Evolutionary conservation across 257 asterid genomes (phyloP).

Genomic region (Nicotiana tabacum): DNA sequence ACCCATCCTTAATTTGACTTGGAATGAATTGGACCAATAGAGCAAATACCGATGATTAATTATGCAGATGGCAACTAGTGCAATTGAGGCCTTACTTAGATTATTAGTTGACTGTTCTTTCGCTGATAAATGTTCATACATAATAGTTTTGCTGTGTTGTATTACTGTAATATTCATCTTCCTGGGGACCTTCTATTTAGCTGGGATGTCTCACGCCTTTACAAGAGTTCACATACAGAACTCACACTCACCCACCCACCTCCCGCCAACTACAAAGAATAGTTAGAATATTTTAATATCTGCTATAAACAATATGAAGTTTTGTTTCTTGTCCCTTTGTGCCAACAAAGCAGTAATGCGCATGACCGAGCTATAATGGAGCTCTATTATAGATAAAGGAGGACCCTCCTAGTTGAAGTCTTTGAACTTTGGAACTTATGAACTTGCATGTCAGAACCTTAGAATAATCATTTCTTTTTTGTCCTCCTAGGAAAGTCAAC

Average conservation of each 20-base stretch:
- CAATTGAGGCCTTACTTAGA: no score
- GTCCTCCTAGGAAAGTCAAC: not conserved
- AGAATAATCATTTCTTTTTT: not conserved
- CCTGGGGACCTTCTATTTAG: not conserved
- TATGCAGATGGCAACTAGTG: no score
- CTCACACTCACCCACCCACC: not conserved
- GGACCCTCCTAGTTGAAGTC: not conserved
- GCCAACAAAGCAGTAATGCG: not conserved
- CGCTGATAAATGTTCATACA: not conserved
- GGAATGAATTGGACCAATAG: not conserved
- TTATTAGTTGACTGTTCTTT: not conserved
- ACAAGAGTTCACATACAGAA: not conserved
- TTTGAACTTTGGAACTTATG: not conserved
- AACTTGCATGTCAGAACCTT: not conserved
- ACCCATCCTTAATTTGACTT: not conserved
- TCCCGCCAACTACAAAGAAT: not conserved
- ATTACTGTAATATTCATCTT: not conserved
- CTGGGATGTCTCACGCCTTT: slow-evolving; percentile 2
- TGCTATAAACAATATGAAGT: not conserved
- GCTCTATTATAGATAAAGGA: not conserved
- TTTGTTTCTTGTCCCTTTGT: not conserved
- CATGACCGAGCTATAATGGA: not conserved
- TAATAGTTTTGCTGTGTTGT: not conserved
- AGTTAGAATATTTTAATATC: not conserved
- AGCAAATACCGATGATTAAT: no score